Evolutionary conservation across 805 yeast genomes (phyloP).

Genomic region (Yarrowia bubula): DNA sequence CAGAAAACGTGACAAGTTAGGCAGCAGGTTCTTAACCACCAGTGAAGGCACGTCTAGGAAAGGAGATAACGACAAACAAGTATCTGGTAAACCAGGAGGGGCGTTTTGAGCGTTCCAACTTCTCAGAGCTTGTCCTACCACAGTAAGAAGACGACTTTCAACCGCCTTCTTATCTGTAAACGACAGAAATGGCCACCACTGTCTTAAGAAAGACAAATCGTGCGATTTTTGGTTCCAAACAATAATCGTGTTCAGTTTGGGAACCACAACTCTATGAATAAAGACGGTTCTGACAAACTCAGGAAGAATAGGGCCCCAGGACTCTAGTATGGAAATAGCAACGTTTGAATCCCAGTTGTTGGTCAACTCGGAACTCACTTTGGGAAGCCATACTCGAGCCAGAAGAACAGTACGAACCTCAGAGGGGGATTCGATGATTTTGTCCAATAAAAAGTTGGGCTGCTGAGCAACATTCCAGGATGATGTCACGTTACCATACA

Average conservation of each 20-base stretch:
- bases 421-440: background rate
- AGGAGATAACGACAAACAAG: background rate
- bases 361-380: conserved; percentile 36
- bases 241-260: conserved; percentile 42
- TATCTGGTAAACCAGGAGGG: conserved; percentile 1
- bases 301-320: conserved; percentile 46
- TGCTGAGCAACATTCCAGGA: background rate
- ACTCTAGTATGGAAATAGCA: conserved; percentile 43
- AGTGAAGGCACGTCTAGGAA: conserved; percentile 11
- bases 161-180: background rate
- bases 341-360: conserved; percentile 46
- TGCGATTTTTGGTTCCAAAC: conserved; percentile 41
- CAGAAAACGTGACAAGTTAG: conserved; percentile 30
- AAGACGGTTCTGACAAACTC: conserved; percentile 37
- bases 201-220: conserved; percentile 6
- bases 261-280: conserved; percentile 40
- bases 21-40: conserved; percentile 29
- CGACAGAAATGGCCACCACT: conserved; percentile 19
- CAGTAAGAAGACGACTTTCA: background rate
- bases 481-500: background rate
- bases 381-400: conserved; percentile 41
- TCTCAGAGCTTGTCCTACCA: conserved; percentile 14
- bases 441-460: conserved; percentile 15
- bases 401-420: conserved; percentile 34
- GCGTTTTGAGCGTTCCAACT: conserved; percentile 17